Base-by-base conservation (phyloP, 768 basidiomycete species). In the Mrakia hoshinonis region DNA sequence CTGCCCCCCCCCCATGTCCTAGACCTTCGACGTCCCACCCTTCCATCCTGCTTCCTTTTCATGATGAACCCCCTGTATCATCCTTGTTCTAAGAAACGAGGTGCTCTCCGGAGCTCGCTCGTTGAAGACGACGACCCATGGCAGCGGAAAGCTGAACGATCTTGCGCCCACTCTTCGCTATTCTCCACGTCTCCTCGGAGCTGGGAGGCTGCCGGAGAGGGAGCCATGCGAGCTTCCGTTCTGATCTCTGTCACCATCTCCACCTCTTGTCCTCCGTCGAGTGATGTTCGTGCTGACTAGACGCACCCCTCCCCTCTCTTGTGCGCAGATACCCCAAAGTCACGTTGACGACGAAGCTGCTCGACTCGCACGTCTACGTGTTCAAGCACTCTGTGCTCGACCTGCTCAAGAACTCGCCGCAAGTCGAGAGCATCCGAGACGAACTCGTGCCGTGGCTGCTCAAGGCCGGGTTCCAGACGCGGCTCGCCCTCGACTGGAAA, bases 361-460 rank as follows among this genome's bases (percentile, higher is more conserved):
- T 87, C 74, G 93, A 96, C 76, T 90, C 93, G 0, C 93, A 96
- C 79, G 89, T 95, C 39, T 96, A 95, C 76, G 86, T 95, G 43
- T 92, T 92, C 81, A 85, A 86, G 74, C 85, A 85, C 72, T 83
- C 85, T 22, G 82, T 95, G 10, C 81, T 96, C 31, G 87, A 91
- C 70, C 82, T 86, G 36, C 66, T 80, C 15, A 81, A 80, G 5
- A 84, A 86, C 75, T 73, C 61, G n/a, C 66, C 66, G 6, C 72
- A 73, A 51, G 83, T 93, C 51, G 87, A 91, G 64, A 95, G 92
- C 20, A 83, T 97, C 65, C 84, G 89, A 64, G 89, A 94, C 78
- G 92, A 96, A 72, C 90, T 96, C 76, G 78, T 97, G 13, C 94
- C 94, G 0, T 96, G 92, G 91, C 77, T 96, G 68, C 89, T 91